These are phyloP conservation scores for Cercis canadensis DNA, from an alignment of 306 rosid species.

Conservation along the genomic window DNA sequence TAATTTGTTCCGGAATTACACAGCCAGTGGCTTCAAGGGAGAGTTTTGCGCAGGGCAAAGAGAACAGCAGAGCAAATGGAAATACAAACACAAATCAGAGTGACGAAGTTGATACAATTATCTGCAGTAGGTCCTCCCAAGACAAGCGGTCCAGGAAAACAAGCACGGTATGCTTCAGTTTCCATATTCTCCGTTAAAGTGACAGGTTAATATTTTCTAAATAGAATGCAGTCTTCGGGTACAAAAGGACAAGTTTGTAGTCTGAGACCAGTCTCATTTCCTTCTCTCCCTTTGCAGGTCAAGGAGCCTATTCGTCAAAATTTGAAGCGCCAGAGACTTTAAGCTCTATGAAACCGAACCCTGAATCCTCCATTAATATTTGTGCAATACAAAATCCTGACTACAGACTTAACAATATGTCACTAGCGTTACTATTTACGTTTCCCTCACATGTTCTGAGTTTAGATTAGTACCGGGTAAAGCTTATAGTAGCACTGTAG, in stretches of 20 bases:
- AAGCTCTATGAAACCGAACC: constrained; percentile 49
- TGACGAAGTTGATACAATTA: constrained; percentile 61
- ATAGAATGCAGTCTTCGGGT: constrained; percentile 2
- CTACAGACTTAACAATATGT: constrained; percentile 13
- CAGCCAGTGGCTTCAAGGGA: constrained; percentile 92
- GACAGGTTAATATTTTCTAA: constrained; percentile 23
- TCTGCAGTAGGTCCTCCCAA: constrained; percentile 61
- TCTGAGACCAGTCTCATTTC: constrained; percentile 12
- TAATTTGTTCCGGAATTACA: constrained; percentile 9
- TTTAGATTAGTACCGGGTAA: neutral
- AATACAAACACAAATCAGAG: constrained; percentile 44
- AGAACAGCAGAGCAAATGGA: constrained; percentile 53
- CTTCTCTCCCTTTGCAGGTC: constrained; percentile 56
- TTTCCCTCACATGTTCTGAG: neutral
- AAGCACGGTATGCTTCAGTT: constrained; percentile 69
- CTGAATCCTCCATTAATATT: neutral
- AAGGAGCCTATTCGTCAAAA: constrained; percentile 88
- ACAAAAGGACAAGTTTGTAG: constrained; percentile 3
- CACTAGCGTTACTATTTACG: neutral
- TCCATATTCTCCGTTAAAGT: constrained; percentile 18
- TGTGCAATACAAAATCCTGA: constrained; percentile 17
- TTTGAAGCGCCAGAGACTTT: constrained; percentile 78
- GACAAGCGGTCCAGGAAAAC: constrained; percentile 83
- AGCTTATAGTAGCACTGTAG: neutral
- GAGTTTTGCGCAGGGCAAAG: constrained; percentile 69